phyloP scores from a whole-genome alignment of 2,329 filamentous ascomycete species.

The Hirsutella thompsonii region DNA sequence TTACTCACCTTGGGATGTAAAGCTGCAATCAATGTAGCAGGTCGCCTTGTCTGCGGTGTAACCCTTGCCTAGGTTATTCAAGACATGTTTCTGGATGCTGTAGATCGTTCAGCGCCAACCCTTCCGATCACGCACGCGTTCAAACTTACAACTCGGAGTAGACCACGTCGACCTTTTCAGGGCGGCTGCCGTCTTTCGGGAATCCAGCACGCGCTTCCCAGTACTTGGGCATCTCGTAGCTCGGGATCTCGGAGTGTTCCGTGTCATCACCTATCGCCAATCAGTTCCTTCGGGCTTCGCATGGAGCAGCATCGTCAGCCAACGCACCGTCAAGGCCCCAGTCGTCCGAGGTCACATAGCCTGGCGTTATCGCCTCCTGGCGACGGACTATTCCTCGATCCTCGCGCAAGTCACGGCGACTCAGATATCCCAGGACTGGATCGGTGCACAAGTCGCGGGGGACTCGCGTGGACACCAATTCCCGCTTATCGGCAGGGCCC shows the following conservation, averaged over 20 bases:
- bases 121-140: background rate
- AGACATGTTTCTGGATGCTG: constrained; percentile 24
- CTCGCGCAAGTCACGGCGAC: constrained; percentile 10
- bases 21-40: constrained; percentile 25
- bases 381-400: constrained; percentile 29
- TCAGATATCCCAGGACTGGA: constrained; percentile 20
- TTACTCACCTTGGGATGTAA: constrained; percentile 19
- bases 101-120: background rate
- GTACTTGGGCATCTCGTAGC: constrained; percentile 33
- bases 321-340: constrained; percentile 33
- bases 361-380: constrained; percentile 32
- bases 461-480: constrained; percentile 21
- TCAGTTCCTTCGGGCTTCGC: too few relatives aligned
- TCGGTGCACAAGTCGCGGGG: constrained; percentile 33
- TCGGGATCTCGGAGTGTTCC: constrained; percentile 30
- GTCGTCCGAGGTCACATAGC: constrained; percentile 43
- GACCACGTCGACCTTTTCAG: constrained; percentile 36
- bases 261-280: constrained; percentile 36
- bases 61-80: constrained; percentile 20
- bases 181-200: constrained; percentile 23
- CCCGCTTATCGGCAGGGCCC: constrained; percentile 19
- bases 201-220: constrained; percentile 37
- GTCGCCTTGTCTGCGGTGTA: constrained; percentile 21
- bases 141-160: constrained; percentile 39
- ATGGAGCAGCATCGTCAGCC: too few relatives aligned